Base-by-base conservation (phyloP, 192 early-diverging fungal genomes). In the Coemansia sp. region DNA sequence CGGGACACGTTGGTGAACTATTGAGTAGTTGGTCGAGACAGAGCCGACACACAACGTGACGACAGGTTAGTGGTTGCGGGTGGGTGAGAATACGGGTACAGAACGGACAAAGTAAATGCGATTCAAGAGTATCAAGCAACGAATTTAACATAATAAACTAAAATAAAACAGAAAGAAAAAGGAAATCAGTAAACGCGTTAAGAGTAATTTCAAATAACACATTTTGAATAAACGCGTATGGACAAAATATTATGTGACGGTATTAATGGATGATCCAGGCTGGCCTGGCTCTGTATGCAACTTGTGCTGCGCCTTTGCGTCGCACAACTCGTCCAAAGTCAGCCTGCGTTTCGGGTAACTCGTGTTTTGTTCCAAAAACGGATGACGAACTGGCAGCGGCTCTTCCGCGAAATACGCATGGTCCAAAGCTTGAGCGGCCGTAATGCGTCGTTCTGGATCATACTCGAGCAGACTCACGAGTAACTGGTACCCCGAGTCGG, bases 351-450 rank as follows among this genome's bases (percentile, higher is more conserved):
- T 81, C 2, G 78, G 78, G 56, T 81, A 81, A 49, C 73, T 75
- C 39, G 65, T 75, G 27, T 75, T 75, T 22, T 81, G 72, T 29
- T 81, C 78, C 43, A 81, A 55, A 17, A 81, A 81, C 62, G 78
- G 78, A 50, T 81, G 78, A 17, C 61, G 65, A 15, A 67, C 66
- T 1, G 78, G 78, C 47, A 32, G 57, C 6, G 78, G 78, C 6
- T 81, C 90, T 60, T 96, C 94, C 39, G 81, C 76, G 60, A 96
- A 95, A 57, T 92, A 97, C 19, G 87, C 80, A 72, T 94, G 92
- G 21, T 87, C 85, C 8, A 94, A 70, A 1, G 96, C 96, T 43
- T 87, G 85, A 21, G 85, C 82, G 0, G 93, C 93, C 14, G 87
- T 82, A 43, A 95, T 88, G 5, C 96, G 76, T 22, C 86, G 80